Percentiles rank a stretch among this genome's conserved stretches.
These are phyloP conservation scores for Cornus florida DNA, from an alignment of 148 eudicot species.

Conservation along the genomic window DNA sequence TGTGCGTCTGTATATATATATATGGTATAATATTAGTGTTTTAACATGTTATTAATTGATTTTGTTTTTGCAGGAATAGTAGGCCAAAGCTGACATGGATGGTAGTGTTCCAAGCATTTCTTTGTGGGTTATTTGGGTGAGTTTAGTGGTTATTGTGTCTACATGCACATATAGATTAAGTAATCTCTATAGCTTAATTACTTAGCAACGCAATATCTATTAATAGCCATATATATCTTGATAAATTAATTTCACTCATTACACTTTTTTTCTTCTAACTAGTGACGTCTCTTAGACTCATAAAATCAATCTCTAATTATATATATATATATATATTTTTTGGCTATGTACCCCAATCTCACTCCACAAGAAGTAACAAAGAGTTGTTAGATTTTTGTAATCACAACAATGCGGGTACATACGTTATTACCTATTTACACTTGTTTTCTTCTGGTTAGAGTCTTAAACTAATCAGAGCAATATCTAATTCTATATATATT, in stretches of 20 bases:
- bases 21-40: neutral
- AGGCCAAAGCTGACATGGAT: slow-evolving; percentile 65
- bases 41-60: neutral
- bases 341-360: too few relatives aligned
- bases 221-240: neutral
- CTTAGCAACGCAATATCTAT: neutral
- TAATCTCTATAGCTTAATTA: too few relatives aligned
- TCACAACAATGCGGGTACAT: neutral
- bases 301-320: neutral
- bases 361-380: too few relatives aligned
- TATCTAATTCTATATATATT: too few relatives aligned
- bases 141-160: neutral
- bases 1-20: neutral
- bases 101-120: slow-evolving; percentile 49
- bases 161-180: neutral
- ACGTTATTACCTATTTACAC: too few relatives aligned
- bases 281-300: neutral
- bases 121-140: slow-evolving; percentile 63
- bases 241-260: neutral
- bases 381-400: too few relatives aligned
- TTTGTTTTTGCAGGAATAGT: slow-evolving; percentile 35
- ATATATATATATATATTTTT: too few relatives aligned
- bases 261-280: neutral
- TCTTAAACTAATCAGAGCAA: too few relatives aligned
- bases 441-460: too few relatives aligned